Conservation (phyloP, 352 stramenopile genomes). For the Pythium brachiatum region DNA sequence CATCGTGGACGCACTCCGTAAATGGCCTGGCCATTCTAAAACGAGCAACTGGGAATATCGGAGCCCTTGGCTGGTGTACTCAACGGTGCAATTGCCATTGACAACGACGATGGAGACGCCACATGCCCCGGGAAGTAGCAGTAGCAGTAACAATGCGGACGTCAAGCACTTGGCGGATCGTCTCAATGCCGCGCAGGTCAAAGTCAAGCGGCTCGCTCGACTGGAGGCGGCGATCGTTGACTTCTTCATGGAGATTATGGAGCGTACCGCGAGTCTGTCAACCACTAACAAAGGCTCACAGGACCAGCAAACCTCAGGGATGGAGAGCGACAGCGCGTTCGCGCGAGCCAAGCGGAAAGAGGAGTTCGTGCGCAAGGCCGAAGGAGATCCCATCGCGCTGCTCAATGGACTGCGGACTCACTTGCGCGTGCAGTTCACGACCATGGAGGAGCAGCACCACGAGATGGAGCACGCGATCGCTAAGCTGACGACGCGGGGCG, state of each 20-base stretch:
- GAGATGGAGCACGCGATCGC: slow-evolving; percentile 26
- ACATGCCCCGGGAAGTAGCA: background rate
- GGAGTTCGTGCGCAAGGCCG: slow-evolving; percentile 48
- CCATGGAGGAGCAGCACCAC: slow-evolving; percentile 37
- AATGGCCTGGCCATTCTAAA: slow-evolving; percentile 1
- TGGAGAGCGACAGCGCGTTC: slow-evolving; percentile 27
- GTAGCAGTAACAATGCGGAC: slow-evolving; percentile 18
- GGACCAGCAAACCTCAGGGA: background rate
- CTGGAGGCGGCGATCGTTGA: slow-evolving; percentile 68
- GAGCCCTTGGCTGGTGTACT: background rate
- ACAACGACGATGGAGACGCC: slow-evolving; percentile 1
- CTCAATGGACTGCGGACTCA: slow-evolving; percentile 69
- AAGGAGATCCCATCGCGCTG: slow-evolving; percentile 64
- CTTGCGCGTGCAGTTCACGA: slow-evolving; percentile 58
- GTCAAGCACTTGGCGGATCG: slow-evolving; percentile 62
- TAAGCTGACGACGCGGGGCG: slow-evolving; percentile 25
- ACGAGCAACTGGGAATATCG: background rate
- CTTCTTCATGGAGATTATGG: slow-evolving; percentile 73
- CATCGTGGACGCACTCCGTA: background rate
- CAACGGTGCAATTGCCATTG: background rate
- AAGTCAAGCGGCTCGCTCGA: slow-evolving; percentile 55
- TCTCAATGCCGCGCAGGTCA: slow-evolving; percentile 61
- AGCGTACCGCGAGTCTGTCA: slow-evolving; percentile 27
- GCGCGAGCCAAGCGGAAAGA: slow-evolving; percentile 50
- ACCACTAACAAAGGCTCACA: background rate